These are phyloP conservation scores for Tranzscheliella williamsii DNA, from an alignment of 1,284 basidiomycete species.

Conservation along the genomic window DNA sequence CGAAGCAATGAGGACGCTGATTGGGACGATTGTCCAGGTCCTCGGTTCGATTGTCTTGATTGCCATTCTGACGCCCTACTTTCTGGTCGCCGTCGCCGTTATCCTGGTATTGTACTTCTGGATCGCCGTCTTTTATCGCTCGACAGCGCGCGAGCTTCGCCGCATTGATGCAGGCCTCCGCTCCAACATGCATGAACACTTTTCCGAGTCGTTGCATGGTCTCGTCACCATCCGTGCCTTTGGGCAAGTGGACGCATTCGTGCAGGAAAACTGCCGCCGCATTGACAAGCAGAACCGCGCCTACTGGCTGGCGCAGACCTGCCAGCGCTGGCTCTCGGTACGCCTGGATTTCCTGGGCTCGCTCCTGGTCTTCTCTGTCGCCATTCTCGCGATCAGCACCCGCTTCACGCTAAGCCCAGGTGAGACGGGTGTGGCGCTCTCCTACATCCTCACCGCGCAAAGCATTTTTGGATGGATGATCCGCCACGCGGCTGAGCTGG, in stretches of 20 bases:
- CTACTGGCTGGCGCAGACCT: constrained; percentile 80
- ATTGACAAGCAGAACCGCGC: constrained; percentile 87
- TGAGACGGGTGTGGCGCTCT: constrained; percentile 52
- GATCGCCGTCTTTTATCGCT: constrained; percentile 76
- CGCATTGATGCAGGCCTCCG: constrained; percentile 71
- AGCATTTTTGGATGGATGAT: constrained; percentile 58
- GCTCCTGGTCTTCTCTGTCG: constrained; percentile 55
- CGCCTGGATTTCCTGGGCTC: constrained; percentile 64
- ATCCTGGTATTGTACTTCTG: constrained; percentile 54
- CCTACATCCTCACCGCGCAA: constrained; percentile 52
- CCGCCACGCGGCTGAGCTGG: constrained; percentile 61
- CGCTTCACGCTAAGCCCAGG: constrained; percentile 25
- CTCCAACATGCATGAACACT: constrained; percentile 77
- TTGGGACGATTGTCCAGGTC: constrained; percentile 61
- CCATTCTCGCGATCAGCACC: constrained; percentile 43
- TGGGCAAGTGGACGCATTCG: constrained; percentile 63
- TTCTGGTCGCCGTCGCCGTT: constrained; percentile 65
- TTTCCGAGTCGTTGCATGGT: constrained; percentile 84
- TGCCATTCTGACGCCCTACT: constrained; percentile 73
- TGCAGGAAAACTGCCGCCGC: constrained; percentile 66
- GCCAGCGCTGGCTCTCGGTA: constrained; percentile 81
- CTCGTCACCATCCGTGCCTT: constrained; percentile 86
- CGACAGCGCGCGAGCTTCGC: constrained; percentile 86
- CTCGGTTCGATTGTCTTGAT: constrained; percentile 71
- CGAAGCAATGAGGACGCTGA: constrained; percentile 57